phyloP scores from a whole-genome alignment of 805 yeast genomes.

The Ascoidea tarda region DNA sequence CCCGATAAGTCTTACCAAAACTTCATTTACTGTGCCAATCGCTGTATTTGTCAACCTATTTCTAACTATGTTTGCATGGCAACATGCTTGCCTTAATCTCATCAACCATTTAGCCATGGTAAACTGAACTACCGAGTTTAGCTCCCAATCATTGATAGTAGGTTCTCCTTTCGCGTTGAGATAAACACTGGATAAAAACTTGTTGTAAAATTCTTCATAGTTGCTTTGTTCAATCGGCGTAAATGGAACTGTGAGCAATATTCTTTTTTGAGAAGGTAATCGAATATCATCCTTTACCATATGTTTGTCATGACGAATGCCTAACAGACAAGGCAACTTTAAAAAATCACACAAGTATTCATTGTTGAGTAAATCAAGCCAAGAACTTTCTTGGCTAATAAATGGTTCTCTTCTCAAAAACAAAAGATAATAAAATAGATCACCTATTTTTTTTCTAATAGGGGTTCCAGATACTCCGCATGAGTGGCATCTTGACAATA shows the following conservation, averaged over 20 bases:
- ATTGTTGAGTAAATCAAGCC: constrained; percentile 7
- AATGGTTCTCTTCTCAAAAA: constrained; percentile 64
- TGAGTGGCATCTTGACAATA: constrained; percentile 74
- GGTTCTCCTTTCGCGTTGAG: constrained; percentile 38
- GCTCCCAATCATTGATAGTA: constrained; percentile 31
- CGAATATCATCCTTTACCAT: constrained; percentile 67
- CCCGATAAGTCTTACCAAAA: constrained; percentile 49
- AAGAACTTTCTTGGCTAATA: constrained; percentile 17
- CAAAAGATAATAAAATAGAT: constrained; percentile 55
- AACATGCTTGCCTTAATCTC: constrained; percentile 63
- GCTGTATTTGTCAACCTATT: constrained; percentile 6
- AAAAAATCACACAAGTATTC: constrained; percentile 27
- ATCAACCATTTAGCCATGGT: constrained; percentile 59
- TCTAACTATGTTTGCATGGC: constrained; percentile 47
- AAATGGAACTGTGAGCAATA: constrained; percentile 59
- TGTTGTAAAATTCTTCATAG: constrained; percentile 48
- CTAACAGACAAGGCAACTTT: constrained; percentile 35
- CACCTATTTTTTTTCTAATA: constrained; percentile 48
- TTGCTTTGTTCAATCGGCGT: constrained; percentile 76
- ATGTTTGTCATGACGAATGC: constrained; percentile 72
- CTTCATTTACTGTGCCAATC: constrained; percentile 37
- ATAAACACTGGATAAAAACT: constrained; percentile 45
- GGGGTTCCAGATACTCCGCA: constrained; percentile 99
- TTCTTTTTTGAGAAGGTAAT: constrained; percentile 67
- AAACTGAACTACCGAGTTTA: constrained; percentile 24